A percentile compares a stretch with the other conserved stretches of the same genome.
Evolutionary conservation across 2,329 filamentous ascomycete genomes (phyloP).

Genomic region (Parafenestella ontariensis): DNA sequence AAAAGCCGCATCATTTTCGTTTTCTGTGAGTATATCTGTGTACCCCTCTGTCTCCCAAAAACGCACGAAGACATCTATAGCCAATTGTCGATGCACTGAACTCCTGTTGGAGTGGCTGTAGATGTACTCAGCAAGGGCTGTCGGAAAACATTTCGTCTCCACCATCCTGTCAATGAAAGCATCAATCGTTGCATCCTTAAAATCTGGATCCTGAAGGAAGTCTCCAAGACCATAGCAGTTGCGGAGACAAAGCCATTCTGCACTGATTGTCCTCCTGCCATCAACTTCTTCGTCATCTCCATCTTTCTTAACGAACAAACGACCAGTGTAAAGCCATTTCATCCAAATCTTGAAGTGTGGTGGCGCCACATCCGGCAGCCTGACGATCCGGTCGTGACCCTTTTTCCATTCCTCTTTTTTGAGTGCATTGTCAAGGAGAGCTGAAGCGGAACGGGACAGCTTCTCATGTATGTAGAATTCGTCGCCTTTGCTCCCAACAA

Average conservation of each 20-base stretch:
- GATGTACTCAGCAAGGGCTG: not conserved
- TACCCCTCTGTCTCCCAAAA: not conserved
- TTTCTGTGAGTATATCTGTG: not conserved
- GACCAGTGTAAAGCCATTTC: constrained; percentile 14
- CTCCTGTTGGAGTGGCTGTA: not conserved
- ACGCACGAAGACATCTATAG: constrained; percentile 1
- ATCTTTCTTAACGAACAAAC: not conserved
- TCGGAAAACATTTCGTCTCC: not conserved
- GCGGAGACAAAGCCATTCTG: not conserved
- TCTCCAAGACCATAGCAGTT: constrained; percentile 1
- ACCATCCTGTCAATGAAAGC: not conserved
- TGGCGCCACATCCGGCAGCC: not conserved
- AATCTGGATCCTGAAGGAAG: constrained; percentile 2
- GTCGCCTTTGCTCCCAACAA: not conserved
- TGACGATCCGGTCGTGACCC: not conserved
- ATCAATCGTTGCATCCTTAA: constrained; percentile 6
- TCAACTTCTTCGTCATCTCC: not conserved
- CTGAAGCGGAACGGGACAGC: constrained; percentile 1
- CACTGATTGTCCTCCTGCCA: not conserved
- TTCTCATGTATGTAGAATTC: constrained; percentile 4
- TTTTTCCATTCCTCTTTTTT: constrained; percentile 8
- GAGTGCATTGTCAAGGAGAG: constrained; percentile 7
- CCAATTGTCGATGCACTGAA: constrained; percentile 1
- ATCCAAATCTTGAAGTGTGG: constrained; percentile 7
- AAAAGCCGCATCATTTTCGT: not conserved